A percentile compares a stretch with the other conserved stretches of the same genome.
Conservation (phyloP, 257 asterid species). For the Nicotiana attenuata region DNA sequence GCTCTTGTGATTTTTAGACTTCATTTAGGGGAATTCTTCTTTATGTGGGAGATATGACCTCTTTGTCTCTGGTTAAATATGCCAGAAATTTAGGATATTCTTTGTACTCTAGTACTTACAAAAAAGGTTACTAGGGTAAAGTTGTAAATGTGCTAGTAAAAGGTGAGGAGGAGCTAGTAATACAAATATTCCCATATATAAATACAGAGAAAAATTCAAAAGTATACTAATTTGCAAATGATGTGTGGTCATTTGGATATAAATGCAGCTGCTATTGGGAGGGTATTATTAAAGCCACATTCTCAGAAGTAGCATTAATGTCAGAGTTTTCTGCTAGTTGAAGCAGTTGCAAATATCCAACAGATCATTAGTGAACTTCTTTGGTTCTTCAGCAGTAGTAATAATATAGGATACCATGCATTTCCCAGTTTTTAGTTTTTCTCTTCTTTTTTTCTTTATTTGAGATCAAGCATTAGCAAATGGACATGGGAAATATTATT, state of each 20-base stretch:
- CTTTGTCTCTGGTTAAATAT: not conserved
- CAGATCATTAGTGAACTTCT: not conserved
- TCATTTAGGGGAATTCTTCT: not conserved
- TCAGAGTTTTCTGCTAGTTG: slow-evolving; percentile 12
- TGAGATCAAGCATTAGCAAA: not conserved
- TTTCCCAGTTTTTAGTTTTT: not conserved
- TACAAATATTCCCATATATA: not conserved
- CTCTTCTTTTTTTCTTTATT: not conserved
- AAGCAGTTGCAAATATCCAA: not conserved
- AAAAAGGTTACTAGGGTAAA: not conserved
- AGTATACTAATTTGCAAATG: slow-evolving; percentile 4
- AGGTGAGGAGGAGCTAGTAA: not conserved
- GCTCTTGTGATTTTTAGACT: slow-evolving; percentile 1
- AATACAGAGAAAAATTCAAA: not conserved
- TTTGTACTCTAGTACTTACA: not conserved
- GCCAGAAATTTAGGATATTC: not conserved
- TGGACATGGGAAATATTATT: too few species aligned
- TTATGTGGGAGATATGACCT: not conserved
- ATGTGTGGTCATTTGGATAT: slow-evolving; percentile 1
- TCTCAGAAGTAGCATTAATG: slow-evolving; percentile 11
- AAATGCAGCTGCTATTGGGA: slow-evolving; percentile 1
- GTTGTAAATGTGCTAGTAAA: not conserved
- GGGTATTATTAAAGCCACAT: not conserved
- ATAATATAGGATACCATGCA: not conserved
- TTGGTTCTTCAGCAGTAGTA: not conserved